Conservation (phyloP, 805 yeast genomes). For the Starmera dryadoides region DNA sequence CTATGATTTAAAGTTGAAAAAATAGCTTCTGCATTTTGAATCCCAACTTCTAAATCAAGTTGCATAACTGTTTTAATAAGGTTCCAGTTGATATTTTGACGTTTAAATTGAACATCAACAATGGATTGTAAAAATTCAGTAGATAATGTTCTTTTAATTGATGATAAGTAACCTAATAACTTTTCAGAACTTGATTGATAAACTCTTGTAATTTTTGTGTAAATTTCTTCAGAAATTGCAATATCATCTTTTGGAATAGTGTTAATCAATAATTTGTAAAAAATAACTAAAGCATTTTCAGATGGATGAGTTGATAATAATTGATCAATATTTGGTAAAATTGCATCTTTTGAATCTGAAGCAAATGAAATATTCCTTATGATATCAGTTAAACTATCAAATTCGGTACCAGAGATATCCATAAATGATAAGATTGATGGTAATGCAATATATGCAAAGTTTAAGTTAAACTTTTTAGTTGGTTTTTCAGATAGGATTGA, state of each 20-base stretch:
- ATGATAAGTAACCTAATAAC: constrained; percentile 39
- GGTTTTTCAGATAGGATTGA: constrained; percentile 9
- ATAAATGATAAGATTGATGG: constrained; percentile 8
- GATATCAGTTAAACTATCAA: constrained; percentile 9
- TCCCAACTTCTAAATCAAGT: constrained; percentile 55
- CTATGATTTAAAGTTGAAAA: constrained; percentile 13
- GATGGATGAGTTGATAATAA: constrained; percentile 20
- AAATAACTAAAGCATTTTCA: constrained; percentile 17
- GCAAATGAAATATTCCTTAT: constrained; percentile 21
- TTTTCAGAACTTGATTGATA: constrained; percentile 34
- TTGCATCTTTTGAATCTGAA: constrained; percentile 14
- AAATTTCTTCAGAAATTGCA: constrained; percentile 39
- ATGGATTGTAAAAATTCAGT: constrained; percentile 38
- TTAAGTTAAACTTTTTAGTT: constrained; percentile 9
- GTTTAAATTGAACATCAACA: constrained; percentile 42
- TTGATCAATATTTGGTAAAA: constrained; percentile 24
- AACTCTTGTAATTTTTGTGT: constrained; percentile 30
- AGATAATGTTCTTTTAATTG: constrained; percentile 46
- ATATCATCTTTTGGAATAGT: constrained; percentile 24
- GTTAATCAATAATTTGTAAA: constrained; percentile 24
- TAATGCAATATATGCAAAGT: constrained; percentile 14
- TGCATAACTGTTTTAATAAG: constrained; percentile 40
- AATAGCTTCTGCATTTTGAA: constrained; percentile 31
- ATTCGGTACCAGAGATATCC: neutral
- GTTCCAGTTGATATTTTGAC: constrained; percentile 38